Evolutionary conservation across 176 grass and related monocot genomes (phyloP), one percentile per base, ranked within the genome.

Genomic region (Oryza longistaminata): DNA sequence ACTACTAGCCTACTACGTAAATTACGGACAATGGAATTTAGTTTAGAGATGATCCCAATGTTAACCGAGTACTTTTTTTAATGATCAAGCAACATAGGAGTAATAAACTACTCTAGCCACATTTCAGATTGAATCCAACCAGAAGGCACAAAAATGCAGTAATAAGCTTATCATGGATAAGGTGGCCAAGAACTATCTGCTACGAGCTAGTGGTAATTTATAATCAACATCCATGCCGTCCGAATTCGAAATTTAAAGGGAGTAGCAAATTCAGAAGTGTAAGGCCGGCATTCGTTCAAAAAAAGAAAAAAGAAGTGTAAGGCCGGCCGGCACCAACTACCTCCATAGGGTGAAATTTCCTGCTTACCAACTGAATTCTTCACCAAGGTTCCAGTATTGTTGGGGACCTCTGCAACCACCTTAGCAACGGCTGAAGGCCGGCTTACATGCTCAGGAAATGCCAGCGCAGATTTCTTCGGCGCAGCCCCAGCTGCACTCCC

Each of bases 381-480:
- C 14, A 70, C 46, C 84, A 69, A 74, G 35, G 64, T 50, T 79
- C 48, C 62, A 62, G 13, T 21, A 75, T 82, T 91, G 11, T 31
- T 88, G 9, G 89, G 83, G n/a, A 88, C 79, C 77, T 95, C 81
- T 0, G 87, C 34, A 9, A 85, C 87, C 60, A 87, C 82, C 84
- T 94, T 91, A 39, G 80, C 87, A 77, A 86, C 66, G 25, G 87
- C 84, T 13, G 72, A 82, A 73, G 85, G 68, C 40, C 72, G 44
- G 9, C 42, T 70, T 64, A 90, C 88, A 12, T 90, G 86, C 48
- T 85, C 89, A 60, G 80, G 88, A 15, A 86, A 79, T 21, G 90
- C 88, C 64, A 91, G 81, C 50, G 87, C 49, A 10, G 89, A 85
- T 58, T 88, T 96, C 91, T 91, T 90, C 44, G 85, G 43, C 81